Evolutionary conservation across 164 flowering plant species (phyloP), one percentile per base, ranked within the genome.

Genomic region (Tinospora cordifolia): DNA sequence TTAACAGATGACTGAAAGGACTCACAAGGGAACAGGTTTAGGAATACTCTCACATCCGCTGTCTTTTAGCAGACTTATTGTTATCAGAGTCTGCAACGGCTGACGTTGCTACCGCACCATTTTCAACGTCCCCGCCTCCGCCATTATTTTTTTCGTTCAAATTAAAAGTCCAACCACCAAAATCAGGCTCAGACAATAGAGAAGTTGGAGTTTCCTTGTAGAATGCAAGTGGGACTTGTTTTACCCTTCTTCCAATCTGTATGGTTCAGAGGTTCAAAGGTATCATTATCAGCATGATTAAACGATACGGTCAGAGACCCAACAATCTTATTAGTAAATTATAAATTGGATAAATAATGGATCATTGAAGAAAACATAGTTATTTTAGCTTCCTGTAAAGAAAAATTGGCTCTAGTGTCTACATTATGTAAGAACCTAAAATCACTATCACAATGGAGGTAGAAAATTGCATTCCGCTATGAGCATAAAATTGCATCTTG

Each of bases 211-310:
- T 77, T 58, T 85, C 75, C 78, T 82, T 85, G 76, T 92, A 87
- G 77, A 88, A 87, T 77, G 99, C 99, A 44, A 90, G 78, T 3
- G 99, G 93, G 15, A 90, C 97, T 84, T 88, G 91, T 74, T 95
- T 95, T 22, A 90, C 82, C 78, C 94, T 85, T 71, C 93, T 69
- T 44, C 90, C 72, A 4, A 89, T 86, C 99, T 94, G 91, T 71
- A 26, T 24, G 79, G 71, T 57, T 46, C 34, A 30, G 27, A 14
- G 19, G 22, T n/a, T 30, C 36, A 59, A 36, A 24, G 21, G 51
- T n/a, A 21, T 27, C 26, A 4, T 21, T 22, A n/a, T 68, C 22
- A 12, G 38, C 19, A 67, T 11, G 21, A 49, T 11, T 15, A 68
- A 27, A 34, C 8, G 39, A 49, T 1, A 47, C 12, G 22, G n/a